These are phyloP conservation scores for Suillus cothurnatus DNA, from an alignment of 768 basidiomycete genomes.

Conservation along the genomic window DNA sequence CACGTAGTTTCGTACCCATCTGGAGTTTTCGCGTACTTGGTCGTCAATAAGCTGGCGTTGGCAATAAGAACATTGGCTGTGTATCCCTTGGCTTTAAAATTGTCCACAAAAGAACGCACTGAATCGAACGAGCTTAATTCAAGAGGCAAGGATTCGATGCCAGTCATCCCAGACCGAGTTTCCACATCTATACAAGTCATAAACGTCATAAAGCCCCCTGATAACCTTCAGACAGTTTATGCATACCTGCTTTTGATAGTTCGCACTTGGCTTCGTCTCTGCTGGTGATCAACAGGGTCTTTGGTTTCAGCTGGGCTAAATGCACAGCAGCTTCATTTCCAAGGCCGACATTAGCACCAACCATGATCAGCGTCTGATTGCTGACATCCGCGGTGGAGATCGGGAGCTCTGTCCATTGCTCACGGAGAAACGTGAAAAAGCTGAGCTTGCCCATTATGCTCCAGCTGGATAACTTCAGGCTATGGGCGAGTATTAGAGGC, in stretches of 20 bases:
- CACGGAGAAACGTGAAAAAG: constrained; percentile 20
- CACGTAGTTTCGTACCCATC: constrained; percentile 42
- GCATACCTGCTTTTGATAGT: constrained; percentile 22
- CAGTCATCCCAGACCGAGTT: constrained; percentile 10
- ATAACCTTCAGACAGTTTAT: not conserved
- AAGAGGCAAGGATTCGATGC: constrained; percentile 34
- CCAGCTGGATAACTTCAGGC: not conserved
- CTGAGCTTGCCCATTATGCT: constrained; percentile 27
- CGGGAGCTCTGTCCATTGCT: constrained; percentile 32
- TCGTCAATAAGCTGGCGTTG: constrained; percentile 28
- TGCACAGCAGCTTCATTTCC: constrained; percentile 33
- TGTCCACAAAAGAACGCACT: constrained; percentile 33
- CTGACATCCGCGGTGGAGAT: constrained; percentile 20
- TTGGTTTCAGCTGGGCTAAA: constrained; percentile 27
- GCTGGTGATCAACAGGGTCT: constrained; percentile 27
- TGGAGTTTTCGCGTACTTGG: constrained; percentile 25
- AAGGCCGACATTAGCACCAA: constrained; percentile 31
- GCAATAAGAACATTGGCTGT: constrained; percentile 33
- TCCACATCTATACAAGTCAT: constrained; percentile 20
- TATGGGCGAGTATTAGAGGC: too few species aligned
- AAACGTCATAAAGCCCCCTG: not conserved
- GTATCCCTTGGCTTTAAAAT: constrained; percentile 28
- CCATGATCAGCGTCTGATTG: constrained; percentile 27
- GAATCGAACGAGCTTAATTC: constrained; percentile 37
- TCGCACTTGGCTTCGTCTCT: constrained; percentile 25